These are phyloP conservation scores for Eutrema yunnanense DNA, from an alignment of 345 rosid genomes.

Conservation along the genomic window DNA sequence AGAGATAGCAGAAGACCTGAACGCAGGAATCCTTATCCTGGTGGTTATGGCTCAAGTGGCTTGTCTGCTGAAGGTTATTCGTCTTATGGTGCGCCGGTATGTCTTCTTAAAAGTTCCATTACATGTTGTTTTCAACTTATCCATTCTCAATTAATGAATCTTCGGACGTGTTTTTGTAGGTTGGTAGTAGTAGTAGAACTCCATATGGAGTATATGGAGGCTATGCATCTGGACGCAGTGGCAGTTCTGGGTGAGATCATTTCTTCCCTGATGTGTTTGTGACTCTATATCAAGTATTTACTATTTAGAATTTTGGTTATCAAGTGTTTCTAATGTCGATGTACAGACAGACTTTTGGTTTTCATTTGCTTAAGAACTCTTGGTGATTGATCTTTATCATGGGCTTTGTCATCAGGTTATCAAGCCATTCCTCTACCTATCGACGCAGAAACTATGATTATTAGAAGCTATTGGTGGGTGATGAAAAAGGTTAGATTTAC, in stretches of 20 bases:
- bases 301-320: neutral
- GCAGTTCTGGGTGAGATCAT: conserved; percentile 71
- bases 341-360: neutral
- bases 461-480: conserved; percentile 51
- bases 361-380: neutral
- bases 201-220: conserved; percentile 81
- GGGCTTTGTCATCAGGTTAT: conserved; percentile 68
- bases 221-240: conserved; percentile 74
- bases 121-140: neutral
- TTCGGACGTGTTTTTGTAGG: conserved; percentile 36
- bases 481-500: conserved; percentile 42
- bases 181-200: conserved; percentile 58
- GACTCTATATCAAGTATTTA: neutral
- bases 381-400: conserved; percentile 28
- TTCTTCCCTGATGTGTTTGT: neutral
- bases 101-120: conserved; percentile 9
- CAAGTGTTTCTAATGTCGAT: neutral
- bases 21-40: conserved; percentile 68
- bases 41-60: conserved; percentile 70
- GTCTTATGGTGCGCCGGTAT: conserved; percentile 55
- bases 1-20: conserved; percentile 78
- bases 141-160: neutral
- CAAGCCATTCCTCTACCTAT: conserved; percentile 69
- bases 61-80: conserved; percentile 58
- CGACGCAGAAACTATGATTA: conserved; percentile 85